phyloP scores from a whole-genome alignment of 805 yeast genomes.

The Ogataea zsoltii region DNA sequence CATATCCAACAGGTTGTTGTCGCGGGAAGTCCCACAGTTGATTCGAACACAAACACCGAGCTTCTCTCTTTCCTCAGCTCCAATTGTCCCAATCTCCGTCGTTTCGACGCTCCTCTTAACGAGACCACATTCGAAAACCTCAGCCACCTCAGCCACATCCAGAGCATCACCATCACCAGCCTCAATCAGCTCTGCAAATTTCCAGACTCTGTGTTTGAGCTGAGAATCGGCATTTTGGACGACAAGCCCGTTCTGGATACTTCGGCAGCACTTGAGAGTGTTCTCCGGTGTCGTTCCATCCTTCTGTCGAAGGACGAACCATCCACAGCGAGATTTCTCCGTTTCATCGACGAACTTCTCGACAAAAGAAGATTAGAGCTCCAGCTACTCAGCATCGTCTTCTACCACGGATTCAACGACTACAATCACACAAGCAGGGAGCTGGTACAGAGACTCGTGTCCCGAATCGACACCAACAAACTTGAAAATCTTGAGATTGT shows the following conservation, averaged over 20 bases:
- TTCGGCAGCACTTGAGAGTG: not conserved
- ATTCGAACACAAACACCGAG: slow-evolving; percentile 19
- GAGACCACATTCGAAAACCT: slow-evolving; percentile 9
- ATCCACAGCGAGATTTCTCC: slow-evolving; percentile 37
- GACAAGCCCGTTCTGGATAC: slow-evolving; percentile 7
- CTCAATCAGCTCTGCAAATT: slow-evolving; percentile 21
- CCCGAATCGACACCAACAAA: slow-evolving; percentile 28
- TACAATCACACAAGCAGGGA: slow-evolving; percentile 37
- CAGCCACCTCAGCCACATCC: slow-evolving; percentile 8
- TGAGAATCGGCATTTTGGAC: slow-evolving; percentile 19
- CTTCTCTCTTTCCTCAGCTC: slow-evolving; percentile 25
- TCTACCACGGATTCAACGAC: slow-evolving; percentile 47
- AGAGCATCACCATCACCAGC: slow-evolving; percentile 19
- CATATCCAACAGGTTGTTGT: slow-evolving; percentile 39
- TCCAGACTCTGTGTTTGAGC: slow-evolving; percentile 19
- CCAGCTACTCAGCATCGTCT: slow-evolving; percentile 40
- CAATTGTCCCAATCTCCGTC: slow-evolving; percentile 13
- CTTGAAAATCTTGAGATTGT: slow-evolving; percentile 49
- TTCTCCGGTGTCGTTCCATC: slow-evolving; percentile 12
- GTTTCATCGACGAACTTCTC: slow-evolving; percentile 25
- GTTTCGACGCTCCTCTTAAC: slow-evolving; percentile 15
- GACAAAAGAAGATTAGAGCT: slow-evolving; percentile 24
- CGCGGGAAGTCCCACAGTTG: slow-evolving; percentile 26
- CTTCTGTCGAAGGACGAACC: slow-evolving; percentile 18
- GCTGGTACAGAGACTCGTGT: slow-evolving; percentile 33